Percentiles rank a stretch among this genome's conserved stretches.
These are phyloP conservation scores for Apiotrichum mycotoxinovorans DNA, from an alignment of 1,284 basidiomycete genomes.

Conservation along the genomic window DNA sequence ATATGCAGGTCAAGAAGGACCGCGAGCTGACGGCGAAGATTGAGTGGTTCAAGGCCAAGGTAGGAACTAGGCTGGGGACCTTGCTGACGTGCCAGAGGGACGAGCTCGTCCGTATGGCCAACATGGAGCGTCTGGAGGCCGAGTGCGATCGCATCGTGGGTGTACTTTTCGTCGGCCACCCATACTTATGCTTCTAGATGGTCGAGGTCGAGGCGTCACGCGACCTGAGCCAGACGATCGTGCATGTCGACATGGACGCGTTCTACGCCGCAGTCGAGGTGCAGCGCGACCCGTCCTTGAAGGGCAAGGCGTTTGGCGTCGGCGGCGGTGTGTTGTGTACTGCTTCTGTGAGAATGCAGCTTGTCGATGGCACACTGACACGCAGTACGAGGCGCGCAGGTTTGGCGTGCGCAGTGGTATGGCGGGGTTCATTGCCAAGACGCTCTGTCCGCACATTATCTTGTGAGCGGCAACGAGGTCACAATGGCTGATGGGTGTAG, in stretches of 20 bases:
- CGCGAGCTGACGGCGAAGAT: slow-evolving; percentile 47
- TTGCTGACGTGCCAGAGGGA: slow-evolving; percentile 33
- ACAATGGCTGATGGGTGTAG: slow-evolving; percentile 4
- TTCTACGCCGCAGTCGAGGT: slow-evolving; percentile 56
- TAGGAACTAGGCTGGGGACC: slow-evolving; percentile 7
- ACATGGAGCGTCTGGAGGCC: slow-evolving; percentile 29
- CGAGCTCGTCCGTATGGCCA: slow-evolving; percentile 34
- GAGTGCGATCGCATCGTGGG: slow-evolving; percentile 48
- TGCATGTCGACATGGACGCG: slow-evolving; percentile 50
- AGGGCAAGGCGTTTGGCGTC: slow-evolving; percentile 83
- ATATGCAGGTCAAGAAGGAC: slow-evolving; percentile 48
- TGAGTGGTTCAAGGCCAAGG: slow-evolving; percentile 42
- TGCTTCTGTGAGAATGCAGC: slow-evolving; percentile 54
- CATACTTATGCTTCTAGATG: slow-evolving; percentile 54
- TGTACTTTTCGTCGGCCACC: neutral
- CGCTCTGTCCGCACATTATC: slow-evolving; percentile 87
- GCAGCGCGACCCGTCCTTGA: slow-evolving; percentile 70
- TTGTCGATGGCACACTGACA: neutral
- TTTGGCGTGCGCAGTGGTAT: slow-evolving; percentile 85
- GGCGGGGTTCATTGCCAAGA: slow-evolving; percentile 89
- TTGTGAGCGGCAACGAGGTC: slow-evolving; percentile 46
- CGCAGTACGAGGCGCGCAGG: slow-evolving; percentile 82
- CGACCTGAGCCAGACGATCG: slow-evolving; percentile 73
- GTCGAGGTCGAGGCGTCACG: slow-evolving; percentile 69
- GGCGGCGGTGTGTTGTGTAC: slow-evolving; percentile 71